phyloP scores from a whole-genome alignment of 2,329 filamentous ascomycete species.

The Cordyceps cateniannulata region DNA sequence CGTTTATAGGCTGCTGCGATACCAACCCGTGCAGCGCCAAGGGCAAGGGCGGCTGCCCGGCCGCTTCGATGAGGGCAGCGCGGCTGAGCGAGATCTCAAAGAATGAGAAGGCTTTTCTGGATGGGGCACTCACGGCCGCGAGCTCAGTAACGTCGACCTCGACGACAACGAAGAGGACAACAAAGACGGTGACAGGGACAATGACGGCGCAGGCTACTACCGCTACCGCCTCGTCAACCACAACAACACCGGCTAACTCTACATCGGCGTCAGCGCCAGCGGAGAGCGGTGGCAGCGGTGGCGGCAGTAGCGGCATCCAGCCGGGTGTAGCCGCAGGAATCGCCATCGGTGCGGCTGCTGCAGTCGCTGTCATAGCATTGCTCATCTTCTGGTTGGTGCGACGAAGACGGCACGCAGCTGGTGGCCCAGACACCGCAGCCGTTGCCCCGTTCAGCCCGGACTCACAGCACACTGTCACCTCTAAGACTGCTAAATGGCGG shows the following conservation, averaged over 20 bases:
- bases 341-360: constrained; percentile 15
- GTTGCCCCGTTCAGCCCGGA: not conserved
- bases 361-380: constrained; percentile 1
- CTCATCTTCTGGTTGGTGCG: not conserved
- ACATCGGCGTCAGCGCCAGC: not conserved
- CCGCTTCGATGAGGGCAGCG: constrained; percentile 17
- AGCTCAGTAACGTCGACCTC: not conserved
- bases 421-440: no score
- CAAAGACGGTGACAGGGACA: no score
- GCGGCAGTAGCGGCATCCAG: constrained; percentile 2
- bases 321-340: constrained; percentile 17
- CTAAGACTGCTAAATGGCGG: not conserved
- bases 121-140: not conserved
- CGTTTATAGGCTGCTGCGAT: constrained; percentile 34
- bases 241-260: not conserved
- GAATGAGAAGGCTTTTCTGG: not conserved
- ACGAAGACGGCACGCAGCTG: not conserved
- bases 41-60: constrained; percentile 23
- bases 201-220: no score
- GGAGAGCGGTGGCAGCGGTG: not conserved
- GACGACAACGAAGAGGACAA: no score
- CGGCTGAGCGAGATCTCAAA: constrained; percentile 20
- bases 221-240: no score
- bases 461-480: not conserved
- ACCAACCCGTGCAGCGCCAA: constrained; percentile 19